Base-by-base conservation (phyloP, 148 eudicot genomes). In the Camellia lanceoleosa region DNA sequence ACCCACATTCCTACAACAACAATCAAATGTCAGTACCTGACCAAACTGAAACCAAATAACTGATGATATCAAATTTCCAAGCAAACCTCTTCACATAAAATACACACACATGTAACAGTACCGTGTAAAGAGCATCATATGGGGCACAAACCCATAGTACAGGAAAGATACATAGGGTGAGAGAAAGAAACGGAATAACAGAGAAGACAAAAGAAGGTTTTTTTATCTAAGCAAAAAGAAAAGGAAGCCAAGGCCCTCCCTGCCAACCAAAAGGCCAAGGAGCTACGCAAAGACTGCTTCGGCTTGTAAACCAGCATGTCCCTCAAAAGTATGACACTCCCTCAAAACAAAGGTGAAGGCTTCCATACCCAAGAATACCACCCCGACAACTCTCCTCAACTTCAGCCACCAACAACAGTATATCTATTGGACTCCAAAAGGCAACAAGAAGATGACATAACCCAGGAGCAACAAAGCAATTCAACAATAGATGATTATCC, bases 1-100 rank as follows among this genome's bases (percentile, higher is more conserved):
- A 92, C 80, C 99, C 99, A 87, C 96, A 93, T 87, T 95, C 97
- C 98, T 94, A 77, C 76, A 81, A 64, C 15, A 78, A 78, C 69
- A 42, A 79, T 75, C 46, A 68, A 70, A 44, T 46, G 80, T 85
- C 42, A 82, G 76, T 69, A 64, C 20, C 23, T 61, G 18, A 55
- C 68, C 63, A 56, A 60, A 62, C n/a, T 23, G 3, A 6, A 59
- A 72, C 60, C 2, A 60, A 68, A 7, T 59, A 16, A 59, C 42
- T 19, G 13, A 81, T 23, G 67, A 71, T 38, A 81, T 30, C 62
- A 69, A 72, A 23, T 51, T 73, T 55, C 41, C 42, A 55, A 55
- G 61, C 20, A 72, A 52, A 55, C 13, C 20, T 55, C 47, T 56
- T 55, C 18, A 55, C 56, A 13, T 56, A 6, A 14, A 73, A 9